Conservation (phyloP, 192 early-diverging fungal species). For the Coemansia sp. region DNA sequence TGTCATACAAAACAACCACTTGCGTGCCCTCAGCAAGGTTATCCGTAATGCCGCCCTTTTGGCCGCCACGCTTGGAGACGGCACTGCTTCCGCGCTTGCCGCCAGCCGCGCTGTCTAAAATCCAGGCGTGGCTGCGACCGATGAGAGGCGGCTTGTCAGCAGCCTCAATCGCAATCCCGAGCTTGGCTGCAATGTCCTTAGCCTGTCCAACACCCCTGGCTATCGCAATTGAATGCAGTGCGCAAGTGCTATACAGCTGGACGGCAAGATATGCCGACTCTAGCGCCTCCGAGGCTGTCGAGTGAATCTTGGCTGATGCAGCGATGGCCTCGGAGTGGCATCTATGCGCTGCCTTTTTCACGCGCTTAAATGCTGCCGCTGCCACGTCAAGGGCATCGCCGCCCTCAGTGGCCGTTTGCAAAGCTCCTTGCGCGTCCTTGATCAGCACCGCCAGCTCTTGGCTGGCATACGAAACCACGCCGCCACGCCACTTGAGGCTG, state of each 20-base stretch:
- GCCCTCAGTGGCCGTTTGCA: constrained; percentile 1
- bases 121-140: constrained; percentile 10
- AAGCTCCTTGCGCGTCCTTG: constrained; percentile 10
- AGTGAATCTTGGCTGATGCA: constrained; percentile 26
- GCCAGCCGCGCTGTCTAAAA: constrained; percentile 1
- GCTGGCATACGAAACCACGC: constrained; percentile 20
- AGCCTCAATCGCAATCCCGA: constrained; percentile 7
- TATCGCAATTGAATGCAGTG: constrained; percentile 16
- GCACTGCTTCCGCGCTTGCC: background rate
- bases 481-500: constrained; percentile 38
- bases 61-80: background rate
- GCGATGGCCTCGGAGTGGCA: constrained; percentile 21
- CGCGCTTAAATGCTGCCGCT: constrained; percentile 5
- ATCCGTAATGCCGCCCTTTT: background rate
- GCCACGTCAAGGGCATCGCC: constrained; percentile 4
- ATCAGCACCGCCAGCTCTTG: constrained; percentile 20
- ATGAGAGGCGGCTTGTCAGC: background rate
- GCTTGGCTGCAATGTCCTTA: constrained; percentile 11
- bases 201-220: constrained; percentile 17
- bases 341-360: constrained; percentile 18
- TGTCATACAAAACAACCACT: constrained; percentile 31
- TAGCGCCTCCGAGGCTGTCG: constrained; percentile 26
- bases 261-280: constrained; percentile 28
- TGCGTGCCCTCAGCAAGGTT: constrained; percentile 7
- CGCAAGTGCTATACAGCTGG: constrained; percentile 27